Conservation (phyloP, 345 rosid genomes). For the Rubroshorea leprosula region DNA sequence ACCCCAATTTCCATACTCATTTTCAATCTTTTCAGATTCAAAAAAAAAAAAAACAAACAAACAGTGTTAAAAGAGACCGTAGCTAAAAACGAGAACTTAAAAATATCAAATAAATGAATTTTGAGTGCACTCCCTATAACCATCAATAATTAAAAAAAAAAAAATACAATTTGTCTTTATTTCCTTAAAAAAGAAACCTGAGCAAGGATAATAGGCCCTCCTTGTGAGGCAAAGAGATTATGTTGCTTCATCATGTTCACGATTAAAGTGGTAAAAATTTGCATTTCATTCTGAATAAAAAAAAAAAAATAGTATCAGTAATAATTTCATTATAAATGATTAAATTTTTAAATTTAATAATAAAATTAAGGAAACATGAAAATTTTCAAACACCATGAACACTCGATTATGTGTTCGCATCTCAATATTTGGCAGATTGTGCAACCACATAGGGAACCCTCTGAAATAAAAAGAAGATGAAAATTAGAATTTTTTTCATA, state of each 20-base stretch:
- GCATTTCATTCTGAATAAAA: slow-evolving; percentile 25
- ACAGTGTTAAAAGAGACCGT: no score
- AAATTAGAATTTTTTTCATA: background rate
- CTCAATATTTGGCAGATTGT: slow-evolving; percentile 27
- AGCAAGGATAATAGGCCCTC: slow-evolving; percentile 59
- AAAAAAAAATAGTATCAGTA: background rate
- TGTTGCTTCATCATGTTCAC: slow-evolving; percentile 43
- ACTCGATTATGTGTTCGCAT: slow-evolving; percentile 34
- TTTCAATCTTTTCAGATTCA: no score
- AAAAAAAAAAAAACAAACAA: no score
- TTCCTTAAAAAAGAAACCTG: no score
- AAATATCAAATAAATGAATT: no score
- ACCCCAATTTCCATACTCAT: slow-evolving; percentile 81
- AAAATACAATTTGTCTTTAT: no score
- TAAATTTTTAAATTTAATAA: background rate
- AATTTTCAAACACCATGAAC: slow-evolving; percentile 34
- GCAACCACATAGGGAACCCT: slow-evolving; percentile 64
- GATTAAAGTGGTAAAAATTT: slow-evolving; percentile 25
- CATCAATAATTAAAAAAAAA: no score
- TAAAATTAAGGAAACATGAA: background rate
- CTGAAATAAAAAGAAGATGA: slow-evolving; percentile 8
- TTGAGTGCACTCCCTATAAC: no score
- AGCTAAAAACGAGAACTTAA: no score
- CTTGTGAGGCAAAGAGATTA: slow-evolving; percentile 53
- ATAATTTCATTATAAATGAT: background rate